phyloP scores from a whole-genome alignment of 768 basidiomycete species.

The Boletus tylopilopsis region DNA sequence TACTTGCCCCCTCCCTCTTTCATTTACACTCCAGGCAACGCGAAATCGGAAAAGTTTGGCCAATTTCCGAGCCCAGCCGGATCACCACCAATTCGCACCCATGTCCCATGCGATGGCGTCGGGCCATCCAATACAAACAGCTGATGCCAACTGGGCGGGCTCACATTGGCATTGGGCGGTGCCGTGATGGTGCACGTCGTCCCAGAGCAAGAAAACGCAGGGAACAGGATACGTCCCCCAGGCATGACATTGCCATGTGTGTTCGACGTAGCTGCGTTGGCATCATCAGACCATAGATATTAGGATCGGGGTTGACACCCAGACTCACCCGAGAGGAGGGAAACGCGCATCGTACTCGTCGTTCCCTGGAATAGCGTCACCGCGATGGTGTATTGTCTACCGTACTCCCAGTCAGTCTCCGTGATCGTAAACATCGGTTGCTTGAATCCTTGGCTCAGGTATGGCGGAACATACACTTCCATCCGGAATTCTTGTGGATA shows the following conservation, averaged over 20 bases:
- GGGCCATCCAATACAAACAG: conserved; percentile 75
- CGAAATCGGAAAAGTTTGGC: conserved; percentile 69
- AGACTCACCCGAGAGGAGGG: conserved; percentile 57
- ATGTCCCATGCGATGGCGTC: conserved; percentile 69
- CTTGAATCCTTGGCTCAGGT: conserved; percentile 57
- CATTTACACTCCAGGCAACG: conserved; percentile 49
- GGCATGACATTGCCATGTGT: conserved; percentile 76
- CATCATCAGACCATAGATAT: background rate
- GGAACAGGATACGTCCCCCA: conserved; percentile 67
- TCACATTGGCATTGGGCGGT: conserved; percentile 64
- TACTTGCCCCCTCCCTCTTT: background rate
- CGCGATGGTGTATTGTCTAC: conserved; percentile 49
- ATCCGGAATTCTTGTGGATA: conserved; percentile 78
- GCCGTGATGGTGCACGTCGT: conserved; percentile 74
- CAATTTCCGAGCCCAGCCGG: conserved; percentile 67
- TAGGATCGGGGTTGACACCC: too few species aligned
- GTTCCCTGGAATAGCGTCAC: conserved; percentile 39
- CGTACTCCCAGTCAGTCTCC: conserved; percentile 60
- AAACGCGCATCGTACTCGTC: conserved; percentile 50
- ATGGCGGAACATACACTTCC: conserved; percentile 84
- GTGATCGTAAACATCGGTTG: conserved; percentile 62
- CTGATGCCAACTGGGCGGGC: conserved; percentile 76
- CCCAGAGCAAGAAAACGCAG: conserved; percentile 64
- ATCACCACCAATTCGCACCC: conserved; percentile 80
- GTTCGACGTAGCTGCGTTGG: conserved; percentile 56